Conservation (phyloP, 768 basidiomycete genomes). For the Termitomyces sp. region DNA sequence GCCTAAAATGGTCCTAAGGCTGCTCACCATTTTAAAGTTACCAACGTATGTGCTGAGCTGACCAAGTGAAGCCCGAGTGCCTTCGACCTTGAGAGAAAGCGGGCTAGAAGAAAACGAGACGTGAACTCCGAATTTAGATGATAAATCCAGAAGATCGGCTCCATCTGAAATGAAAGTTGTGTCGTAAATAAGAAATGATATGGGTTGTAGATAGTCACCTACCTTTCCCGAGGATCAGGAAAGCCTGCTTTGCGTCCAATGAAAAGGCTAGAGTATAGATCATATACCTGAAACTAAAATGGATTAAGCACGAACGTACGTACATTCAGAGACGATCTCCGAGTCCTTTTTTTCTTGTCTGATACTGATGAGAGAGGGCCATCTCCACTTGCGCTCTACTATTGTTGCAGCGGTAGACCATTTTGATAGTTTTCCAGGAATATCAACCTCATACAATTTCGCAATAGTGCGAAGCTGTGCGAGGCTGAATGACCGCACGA, state of each 20-base stretch:
- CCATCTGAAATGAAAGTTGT: slow-evolving; percentile 50
- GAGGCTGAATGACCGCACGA: slow-evolving; percentile 61
- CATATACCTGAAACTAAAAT: neutral
- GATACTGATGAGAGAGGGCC: slow-evolving; percentile 57
- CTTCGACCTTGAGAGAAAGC: slow-evolving; percentile 56
- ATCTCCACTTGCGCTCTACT: slow-evolving; percentile 64
- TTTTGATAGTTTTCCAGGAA: slow-evolving; percentile 32
- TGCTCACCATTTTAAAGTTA: slow-evolving; percentile 45
- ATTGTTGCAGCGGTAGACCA: slow-evolving; percentile 43
- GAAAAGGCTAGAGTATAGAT: slow-evolving; percentile 41
- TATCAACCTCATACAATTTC: slow-evolving; percentile 40
- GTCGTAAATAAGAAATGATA: neutral
- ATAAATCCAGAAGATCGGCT: slow-evolving; percentile 52
- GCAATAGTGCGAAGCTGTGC: slow-evolving; percentile 57
- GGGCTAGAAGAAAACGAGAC: slow-evolving; percentile 56
- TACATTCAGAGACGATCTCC: slow-evolving; percentile 44
- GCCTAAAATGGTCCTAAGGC: neutral
- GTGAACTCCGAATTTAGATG: slow-evolving; percentile 57
- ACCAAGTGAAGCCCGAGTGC: slow-evolving; percentile 48
- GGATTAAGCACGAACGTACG: slow-evolving; percentile 19
- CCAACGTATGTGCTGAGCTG: slow-evolving; percentile 43
- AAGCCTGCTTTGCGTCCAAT: slow-evolving; percentile 56
- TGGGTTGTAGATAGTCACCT: neutral
- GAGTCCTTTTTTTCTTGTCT: slow-evolving; percentile 48
- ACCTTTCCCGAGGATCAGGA: slow-evolving; percentile 75